A percentile compares a stretch with the other conserved stretches of the same genome.
Conservation (phyloP, 2,329 filamentous ascomycete species). For the Fonsecaea pugnacius region DNA sequence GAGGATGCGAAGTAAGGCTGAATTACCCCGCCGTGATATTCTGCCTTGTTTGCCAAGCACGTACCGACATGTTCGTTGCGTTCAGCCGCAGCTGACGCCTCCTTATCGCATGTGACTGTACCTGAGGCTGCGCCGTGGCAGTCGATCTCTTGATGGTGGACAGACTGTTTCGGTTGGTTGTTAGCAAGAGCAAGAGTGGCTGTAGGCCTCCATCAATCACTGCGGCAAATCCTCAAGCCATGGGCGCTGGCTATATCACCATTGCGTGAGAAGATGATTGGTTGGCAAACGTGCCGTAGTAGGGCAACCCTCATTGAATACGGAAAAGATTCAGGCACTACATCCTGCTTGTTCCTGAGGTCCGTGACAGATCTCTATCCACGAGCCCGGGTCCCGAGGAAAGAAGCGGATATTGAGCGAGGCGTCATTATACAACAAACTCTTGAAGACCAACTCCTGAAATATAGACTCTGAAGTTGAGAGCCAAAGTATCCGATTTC, state of each 20-base stretch:
- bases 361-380: too few species aligned
- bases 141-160: not conserved
- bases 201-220: not conserved
- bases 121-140: not conserved
- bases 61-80: not conserved
- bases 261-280: too few species aligned
- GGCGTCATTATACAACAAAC: not conserved
- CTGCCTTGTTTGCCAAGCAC: not conserved
- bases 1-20: not conserved
- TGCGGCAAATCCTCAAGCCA: not conserved
- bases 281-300: too few species aligned
- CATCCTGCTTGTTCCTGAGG: too few species aligned
- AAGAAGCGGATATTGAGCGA: not conserved
- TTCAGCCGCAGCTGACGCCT: not conserved
- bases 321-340: too few species aligned
- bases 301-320: too few species aligned
- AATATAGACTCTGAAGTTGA: slow-evolving; percentile 42
- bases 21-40: not conserved
- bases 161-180: not conserved
- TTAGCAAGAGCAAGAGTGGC: not conserved
- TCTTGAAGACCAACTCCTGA: not conserved
- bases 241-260: too few species aligned
- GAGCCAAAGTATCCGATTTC: slow-evolving; percentile 41
- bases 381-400: too few species aligned
- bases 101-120: not conserved